A percentile compares a stretch with the other conserved stretches of the same genome.
Conservation (phyloP, 2,329 filamentous ascomycete genomes). For the Amesomyces nigricolor region DNA sequence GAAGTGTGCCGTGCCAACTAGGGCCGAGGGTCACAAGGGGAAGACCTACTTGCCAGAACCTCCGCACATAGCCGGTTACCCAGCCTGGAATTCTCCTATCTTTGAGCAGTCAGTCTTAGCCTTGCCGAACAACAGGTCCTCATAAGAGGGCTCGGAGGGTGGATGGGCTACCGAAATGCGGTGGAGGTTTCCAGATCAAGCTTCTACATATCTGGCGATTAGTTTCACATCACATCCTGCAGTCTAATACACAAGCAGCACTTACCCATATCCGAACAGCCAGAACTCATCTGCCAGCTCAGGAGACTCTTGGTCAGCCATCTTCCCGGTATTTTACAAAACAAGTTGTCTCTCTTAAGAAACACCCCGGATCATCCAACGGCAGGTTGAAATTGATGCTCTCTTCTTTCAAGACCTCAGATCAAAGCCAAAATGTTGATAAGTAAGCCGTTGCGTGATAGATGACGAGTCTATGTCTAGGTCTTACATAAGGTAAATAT, state of each 20-base stretch:
- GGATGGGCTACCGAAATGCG: constrained; percentile 69
- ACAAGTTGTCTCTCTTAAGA: too few species aligned
- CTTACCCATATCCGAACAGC: constrained; percentile 92
- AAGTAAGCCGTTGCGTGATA: too few species aligned
- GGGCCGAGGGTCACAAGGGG: neutral
- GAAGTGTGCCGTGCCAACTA: neutral
- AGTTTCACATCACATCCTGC: neutral
- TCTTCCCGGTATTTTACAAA: constrained; percentile 23
- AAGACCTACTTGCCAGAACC: constrained; percentile 85
- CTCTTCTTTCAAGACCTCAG: too few species aligned
- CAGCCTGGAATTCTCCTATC: constrained; percentile 82
- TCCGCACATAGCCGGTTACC: constrained; percentile 86
- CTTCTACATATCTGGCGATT: constrained; percentile 52
- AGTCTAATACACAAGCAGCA: neutral
- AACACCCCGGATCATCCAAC: too few species aligned
- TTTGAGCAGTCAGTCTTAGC: constrained; percentile 35
- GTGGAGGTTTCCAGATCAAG: constrained; percentile 96
- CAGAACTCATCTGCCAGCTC: constrained; percentile 65
- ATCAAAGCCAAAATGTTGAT: too few species aligned
- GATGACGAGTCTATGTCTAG: too few species aligned
- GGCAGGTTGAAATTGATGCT: too few species aligned
- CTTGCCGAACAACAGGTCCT: constrained; percentile 4
- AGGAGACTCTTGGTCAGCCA: constrained; percentile 34
- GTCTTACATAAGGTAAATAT: too few species aligned
- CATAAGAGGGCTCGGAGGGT: neutral